phyloP scores from a whole-genome alignment of 345 rosid genomes.

The Pugionium dolabratum region DNA sequence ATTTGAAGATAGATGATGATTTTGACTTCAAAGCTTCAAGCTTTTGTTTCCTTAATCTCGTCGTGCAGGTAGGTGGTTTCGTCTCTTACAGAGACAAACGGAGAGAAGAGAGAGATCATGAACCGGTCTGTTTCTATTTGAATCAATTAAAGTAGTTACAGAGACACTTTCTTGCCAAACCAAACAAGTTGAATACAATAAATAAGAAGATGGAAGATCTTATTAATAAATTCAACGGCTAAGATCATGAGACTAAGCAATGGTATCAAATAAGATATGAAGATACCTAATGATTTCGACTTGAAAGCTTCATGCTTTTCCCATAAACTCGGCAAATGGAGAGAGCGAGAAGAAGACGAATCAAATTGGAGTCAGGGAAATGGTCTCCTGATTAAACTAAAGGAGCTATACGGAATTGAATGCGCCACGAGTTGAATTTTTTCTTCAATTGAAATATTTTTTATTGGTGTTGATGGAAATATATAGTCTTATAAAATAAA shows the following conservation, averaged over 20 bases:
- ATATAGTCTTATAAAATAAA: background rate
- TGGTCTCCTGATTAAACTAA: background rate
- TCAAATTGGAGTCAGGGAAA: slow-evolving; percentile 22
- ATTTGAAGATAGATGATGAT: slow-evolving; percentile 20
- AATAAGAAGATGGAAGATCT: slow-evolving; percentile 19
- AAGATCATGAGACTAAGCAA: slow-evolving; percentile 16
- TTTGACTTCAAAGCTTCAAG: slow-evolving; percentile 23
- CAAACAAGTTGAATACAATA: slow-evolving; percentile 31
- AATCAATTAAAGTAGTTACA: slow-evolving; percentile 27
- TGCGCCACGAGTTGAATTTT: slow-evolving; percentile 15
- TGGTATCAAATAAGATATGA: slow-evolving; percentile 24
- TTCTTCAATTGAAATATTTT: background rate
- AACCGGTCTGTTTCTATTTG: slow-evolving; percentile 19
- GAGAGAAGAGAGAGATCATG: slow-evolving; percentile 18
- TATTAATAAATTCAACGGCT: slow-evolving; percentile 17
- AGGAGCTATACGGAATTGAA: slow-evolving; percentile 13
- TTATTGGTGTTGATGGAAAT: background rate
- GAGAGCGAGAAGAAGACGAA: slow-evolving; percentile 28
- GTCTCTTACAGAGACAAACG: slow-evolving; percentile 3
- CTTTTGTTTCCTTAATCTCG: slow-evolving; percentile 26
- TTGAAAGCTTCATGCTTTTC: slow-evolving; percentile 26
- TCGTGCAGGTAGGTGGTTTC: background rate
- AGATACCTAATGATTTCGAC: slow-evolving; percentile 7
- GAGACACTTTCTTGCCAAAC: slow-evolving; percentile 21
- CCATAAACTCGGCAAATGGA: slow-evolving; percentile 27